A percentile compares a stretch with the other conserved stretches of the same genome.
phyloP scores from a whole-genome alignment of 345 rosid species.

The Syzygium grande region DNA sequence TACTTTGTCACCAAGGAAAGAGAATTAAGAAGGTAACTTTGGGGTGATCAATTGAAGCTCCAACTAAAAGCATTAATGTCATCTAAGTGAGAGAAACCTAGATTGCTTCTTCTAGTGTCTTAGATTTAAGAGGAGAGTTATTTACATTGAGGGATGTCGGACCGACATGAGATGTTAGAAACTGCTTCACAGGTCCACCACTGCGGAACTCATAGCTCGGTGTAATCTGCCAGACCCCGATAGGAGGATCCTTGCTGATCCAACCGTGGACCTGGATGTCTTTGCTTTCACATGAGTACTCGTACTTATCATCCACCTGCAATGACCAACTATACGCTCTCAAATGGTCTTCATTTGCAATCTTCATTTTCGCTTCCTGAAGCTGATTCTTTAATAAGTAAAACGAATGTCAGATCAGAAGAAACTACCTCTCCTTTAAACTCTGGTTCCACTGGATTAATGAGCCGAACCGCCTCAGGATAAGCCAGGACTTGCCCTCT shows the following conservation, averaged over 20 bases:
- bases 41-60: neutral
- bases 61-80: neutral
- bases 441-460: slow-evolving; percentile 63
- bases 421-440: slow-evolving; percentile 66
- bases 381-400: neutral
- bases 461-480: slow-evolving; percentile 80
- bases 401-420: neutral
- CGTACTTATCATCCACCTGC: slow-evolving; percentile 95
- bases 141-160: slow-evolving; percentile 80
- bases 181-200: slow-evolving; percentile 83
- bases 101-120: neutral
- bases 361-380: neutral
- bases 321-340: neutral
- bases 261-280: slow-evolving; percentile 76
- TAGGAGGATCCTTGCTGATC: slow-evolving; percentile 57
- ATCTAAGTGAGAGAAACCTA: neutral
- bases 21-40: neutral
- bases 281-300: slow-evolving; percentile 58
- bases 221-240: slow-evolving; percentile 96
- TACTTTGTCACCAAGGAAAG: neutral
- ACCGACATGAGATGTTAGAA: slow-evolving; percentile 81
- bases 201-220: slow-evolving; percentile 89
- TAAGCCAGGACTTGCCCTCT: slow-evolving; percentile 59
- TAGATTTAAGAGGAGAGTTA: neutral
- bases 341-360: neutral